Evolutionary conservation across 495 filamentous ascomycete species (phyloP), one percentile per base, ranked within the genome.

Genomic region (Xylaria grammica): DNA sequence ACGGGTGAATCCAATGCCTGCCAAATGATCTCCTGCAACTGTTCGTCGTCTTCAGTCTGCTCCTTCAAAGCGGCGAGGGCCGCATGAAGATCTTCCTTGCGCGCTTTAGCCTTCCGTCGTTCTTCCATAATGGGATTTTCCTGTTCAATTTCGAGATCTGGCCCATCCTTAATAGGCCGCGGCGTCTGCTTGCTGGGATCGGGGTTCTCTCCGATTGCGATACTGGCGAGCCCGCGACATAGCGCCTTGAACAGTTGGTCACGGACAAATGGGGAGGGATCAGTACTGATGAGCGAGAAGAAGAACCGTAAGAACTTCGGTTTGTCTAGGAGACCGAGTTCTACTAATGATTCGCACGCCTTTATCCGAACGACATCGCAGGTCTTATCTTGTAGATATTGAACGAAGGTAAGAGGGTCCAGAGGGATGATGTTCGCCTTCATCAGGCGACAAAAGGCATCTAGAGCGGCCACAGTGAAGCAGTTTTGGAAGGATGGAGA

Each of bases 401-500:
- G 87, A 32, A 96, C 72, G 73, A 98, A 91, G 57, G 91, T 87
- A 69, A 87, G 75, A 0, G 86, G 72, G 46, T 88, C 84, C 15
- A 79, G 56, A 2, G 87, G 83, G 30, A 90, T 86, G 49, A 93
- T 83, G 13, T 85, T 83, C 10, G 87, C 88, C 72, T 90, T 86
- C 82, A 92, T 91, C 26, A 97, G 78, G 51, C 79, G 82, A 74
- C 86, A 83, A 63, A 90, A 86, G 75, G 91, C 93, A n/a, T 90
- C 83, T 22, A 98, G 77, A 3, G 93, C 92, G 6, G 94, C 90
- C 38, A 84, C 83, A 1, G 96, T 92, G 74, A 93, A 93, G 59
- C 96, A 82, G 66, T 98, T 99, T 60, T 97, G 92, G 75, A 90
- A 96, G 0, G 93, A 96, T 36, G 89, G 86, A 0, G 90, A 90